Base-by-base conservation (phyloP, 1,139 yeast genomes). In the Entelexis paramagnoliae region DNA sequence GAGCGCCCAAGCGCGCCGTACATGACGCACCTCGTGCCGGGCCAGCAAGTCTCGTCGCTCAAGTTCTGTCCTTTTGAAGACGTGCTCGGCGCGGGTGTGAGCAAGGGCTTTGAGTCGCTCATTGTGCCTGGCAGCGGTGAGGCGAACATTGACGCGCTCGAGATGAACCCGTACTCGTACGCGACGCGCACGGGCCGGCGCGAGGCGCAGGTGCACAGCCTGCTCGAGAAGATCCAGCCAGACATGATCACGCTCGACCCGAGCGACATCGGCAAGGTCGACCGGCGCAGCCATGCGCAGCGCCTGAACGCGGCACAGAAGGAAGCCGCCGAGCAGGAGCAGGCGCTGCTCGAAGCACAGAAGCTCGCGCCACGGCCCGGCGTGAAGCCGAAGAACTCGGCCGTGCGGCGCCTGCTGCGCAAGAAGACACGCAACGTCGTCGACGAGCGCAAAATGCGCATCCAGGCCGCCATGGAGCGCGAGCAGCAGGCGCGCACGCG, bases 61-160 rank as follows among this genome's bases (percentile, higher is more conserved):
- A 76, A 76, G 61, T 88, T 83, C 65, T 94, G 91, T 28, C 99
- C 99, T 14, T 91, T 82, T 67, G 99, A 93, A 70, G 99, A 93
- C 83, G 74, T 91, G 22, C 73, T 93, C 30, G 95, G 96, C 20
- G 78, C 84, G 9, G 97, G 97, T 2, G 95, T 88, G 64, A 75
- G 78, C 48, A 69, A 72, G 14, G 96, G 97, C 24, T 75, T 88
- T 51, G 78, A 83, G 26, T 83, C 93, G 22, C 63, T 93, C 53
- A 83, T 93, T 59, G 77, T 91, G 53, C 98, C 99, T 36, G 99
- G 99, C 38, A 74, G 97, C 48, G 99, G 98, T 72, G 98, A 93
- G 70, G 96, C 98, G 56, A 93, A 93, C 70, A 89, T 78, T 66
- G 99, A 93, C 72, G 89, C 98, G 2, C 71, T 88, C 64, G 98